These are phyloP conservation scores for Quercus phellos DNA, from an alignment of 331 rosid genomes.

Conservation along the genomic window DNA sequence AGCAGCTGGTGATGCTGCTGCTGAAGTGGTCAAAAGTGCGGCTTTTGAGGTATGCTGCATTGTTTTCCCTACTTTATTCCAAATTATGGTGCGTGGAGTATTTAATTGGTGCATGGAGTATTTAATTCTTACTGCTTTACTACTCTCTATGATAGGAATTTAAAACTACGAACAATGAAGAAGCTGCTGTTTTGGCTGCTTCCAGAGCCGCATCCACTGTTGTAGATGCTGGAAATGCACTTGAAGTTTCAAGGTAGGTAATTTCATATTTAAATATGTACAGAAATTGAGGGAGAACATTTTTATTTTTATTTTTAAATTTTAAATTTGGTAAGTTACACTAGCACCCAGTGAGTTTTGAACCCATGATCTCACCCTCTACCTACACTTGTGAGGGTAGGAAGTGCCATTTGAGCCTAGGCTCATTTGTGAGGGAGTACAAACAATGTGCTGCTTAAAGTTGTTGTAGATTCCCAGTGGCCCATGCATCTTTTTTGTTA, in stretches of 20 bases:
- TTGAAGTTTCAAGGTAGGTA: slow-evolving; percentile 77
- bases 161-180: slow-evolving; percentile 58
- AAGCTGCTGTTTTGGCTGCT: slow-evolving; percentile 84
- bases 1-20: slow-evolving; percentile 98
- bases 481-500: slow-evolving; percentile 1
- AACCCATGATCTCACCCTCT: too few relatives aligned
- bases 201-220: slow-evolving; percentile 84
- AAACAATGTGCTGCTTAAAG: background rate
- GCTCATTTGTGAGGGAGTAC: background rate
- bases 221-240: slow-evolving; percentile 81
- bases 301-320: background rate
- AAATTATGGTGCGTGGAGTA: background rate
- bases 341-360: too few relatives aligned
- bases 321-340: too few relatives aligned
- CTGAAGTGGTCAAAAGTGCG: slow-evolving; percentile 88
- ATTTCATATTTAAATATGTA: slow-evolving; percentile 1
- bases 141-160: slow-evolving; percentile 52
- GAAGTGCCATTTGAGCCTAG: too few relatives aligned
- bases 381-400: too few relatives aligned
- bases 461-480: background rate
- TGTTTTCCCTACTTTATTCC: background rate
- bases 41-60: slow-evolving; percentile 66
- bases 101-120: background rate
- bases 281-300: slow-evolving; percentile 2
- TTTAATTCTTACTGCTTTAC: slow-evolving; percentile 13